phyloP scores from a whole-genome alignment of 2,329 filamentous ascomycete species.

The Penicillium sclerotiorum region DNA sequence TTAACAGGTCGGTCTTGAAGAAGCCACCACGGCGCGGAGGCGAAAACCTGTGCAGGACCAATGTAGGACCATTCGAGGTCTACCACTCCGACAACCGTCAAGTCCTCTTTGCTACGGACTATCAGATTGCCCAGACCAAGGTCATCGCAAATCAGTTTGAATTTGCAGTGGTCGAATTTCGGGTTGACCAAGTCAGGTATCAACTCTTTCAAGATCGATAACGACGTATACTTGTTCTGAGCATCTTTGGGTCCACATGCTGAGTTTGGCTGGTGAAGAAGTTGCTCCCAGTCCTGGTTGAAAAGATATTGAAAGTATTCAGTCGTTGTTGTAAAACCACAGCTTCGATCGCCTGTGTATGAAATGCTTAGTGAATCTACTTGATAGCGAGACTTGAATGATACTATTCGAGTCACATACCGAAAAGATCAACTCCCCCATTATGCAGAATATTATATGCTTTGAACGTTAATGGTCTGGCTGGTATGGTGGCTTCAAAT shows the following conservation, averaged over 20 bases:
- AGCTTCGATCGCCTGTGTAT: constrained; percentile 23
- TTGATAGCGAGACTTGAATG: background rate
- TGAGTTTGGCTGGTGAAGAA: constrained; percentile 39
- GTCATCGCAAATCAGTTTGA: background rate
- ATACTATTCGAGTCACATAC: constrained; percentile 15
- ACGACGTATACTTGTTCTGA: constrained; percentile 31
- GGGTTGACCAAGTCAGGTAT: background rate
- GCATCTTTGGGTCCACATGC: constrained; percentile 28
- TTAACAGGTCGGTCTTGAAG: constrained; percentile 1
- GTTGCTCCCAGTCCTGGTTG: constrained; percentile 38
- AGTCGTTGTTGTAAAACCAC: constrained; percentile 34
- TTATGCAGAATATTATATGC: constrained; percentile 33
- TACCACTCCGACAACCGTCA: background rate
- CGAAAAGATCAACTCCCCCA: constrained; percentile 35
- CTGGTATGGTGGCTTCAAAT: constrained; percentile 6
- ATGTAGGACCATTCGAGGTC: constrained; percentile 3
- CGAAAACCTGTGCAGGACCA: background rate
- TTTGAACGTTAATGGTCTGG: constrained; percentile 38
- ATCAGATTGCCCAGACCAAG: background rate
- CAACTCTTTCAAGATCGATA: constrained; percentile 30
- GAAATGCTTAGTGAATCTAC: constrained; percentile 19
- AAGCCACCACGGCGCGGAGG: constrained; percentile 1
- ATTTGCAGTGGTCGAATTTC: background rate
- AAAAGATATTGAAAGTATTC: constrained; percentile 37
- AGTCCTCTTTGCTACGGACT: background rate